Percentiles rank a stretch among this genome's conserved stretches.
These are phyloP conservation scores for Parietaria judaica DNA, from an alignment of 306 rosid genomes.

Conservation along the genomic window DNA sequence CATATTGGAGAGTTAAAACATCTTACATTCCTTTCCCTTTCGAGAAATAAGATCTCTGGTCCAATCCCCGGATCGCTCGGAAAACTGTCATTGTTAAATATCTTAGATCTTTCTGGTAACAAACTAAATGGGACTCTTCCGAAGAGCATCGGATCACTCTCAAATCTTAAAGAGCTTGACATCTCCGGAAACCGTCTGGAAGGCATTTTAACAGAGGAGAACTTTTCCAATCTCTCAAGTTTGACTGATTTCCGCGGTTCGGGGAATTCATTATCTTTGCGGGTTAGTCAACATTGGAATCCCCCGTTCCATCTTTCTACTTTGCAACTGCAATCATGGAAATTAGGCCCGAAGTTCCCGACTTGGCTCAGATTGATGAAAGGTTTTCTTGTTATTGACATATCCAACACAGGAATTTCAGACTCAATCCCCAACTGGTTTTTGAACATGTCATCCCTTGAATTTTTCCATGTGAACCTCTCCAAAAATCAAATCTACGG, in stretches of 20 bases:
- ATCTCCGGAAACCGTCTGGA: not conserved
- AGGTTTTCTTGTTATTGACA: not conserved
- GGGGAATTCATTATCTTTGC: not conserved
- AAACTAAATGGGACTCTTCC: slow-evolving; percentile 2
- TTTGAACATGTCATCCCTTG: not conserved
- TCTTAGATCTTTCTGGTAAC: not conserved
- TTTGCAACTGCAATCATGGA: not conserved
- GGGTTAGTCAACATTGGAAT: not conserved
- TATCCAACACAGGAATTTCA: not conserved
- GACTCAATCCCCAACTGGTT: slow-evolving; percentile 1
- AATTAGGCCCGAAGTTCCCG: slow-evolving; percentile 1
- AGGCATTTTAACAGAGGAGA: not conserved
- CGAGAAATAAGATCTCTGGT: not conserved
- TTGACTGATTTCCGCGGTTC: not conserved
- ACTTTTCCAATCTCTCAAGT: not conserved
- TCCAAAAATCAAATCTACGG: not conserved
- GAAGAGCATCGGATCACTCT: not conserved
- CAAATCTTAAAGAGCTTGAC: not conserved
- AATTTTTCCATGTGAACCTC: not conserved
- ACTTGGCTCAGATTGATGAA: slow-evolving; percentile 1
- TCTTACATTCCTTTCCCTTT: not conserved
- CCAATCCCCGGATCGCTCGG: not conserved
- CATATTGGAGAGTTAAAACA: too few species aligned
- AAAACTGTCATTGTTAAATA: not conserved
- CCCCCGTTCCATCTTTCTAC: not conserved